A percentile compares a stretch with the other conserved stretches of the same genome.
phyloP scores from a whole-genome alignment of 495 filamentous ascomycete species.

The Neurospora intermedia region DNA sequence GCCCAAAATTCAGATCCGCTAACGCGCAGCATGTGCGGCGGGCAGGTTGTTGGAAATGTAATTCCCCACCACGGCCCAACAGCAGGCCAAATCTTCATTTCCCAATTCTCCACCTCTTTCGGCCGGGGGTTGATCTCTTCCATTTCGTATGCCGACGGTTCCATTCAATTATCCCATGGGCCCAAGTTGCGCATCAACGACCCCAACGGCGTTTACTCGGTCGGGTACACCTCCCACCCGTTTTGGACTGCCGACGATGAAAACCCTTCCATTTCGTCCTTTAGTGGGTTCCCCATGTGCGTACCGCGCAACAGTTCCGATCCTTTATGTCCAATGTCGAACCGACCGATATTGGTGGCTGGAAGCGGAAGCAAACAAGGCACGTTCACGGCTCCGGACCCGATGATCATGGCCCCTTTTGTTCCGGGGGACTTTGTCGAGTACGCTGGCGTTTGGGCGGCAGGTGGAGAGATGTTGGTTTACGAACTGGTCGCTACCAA shows the following conservation, averaged over 20 bases:
- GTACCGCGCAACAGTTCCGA: conserved; percentile 25
- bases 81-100: conserved; percentile 26
- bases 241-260: conserved; percentile 31
- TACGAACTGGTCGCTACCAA: conserved; percentile 27
- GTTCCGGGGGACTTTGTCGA: conserved; percentile 27
- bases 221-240: conserved; percentile 15
- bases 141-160: conserved; percentile 17
- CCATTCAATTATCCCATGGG: conserved; percentile 16
- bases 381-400: conserved; percentile 18
- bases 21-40: too few species aligned
- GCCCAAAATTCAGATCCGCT: too few species aligned
- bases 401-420: conserved; percentile 29
- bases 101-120: conserved; percentile 19
- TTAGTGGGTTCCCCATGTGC: conserved; percentile 35
- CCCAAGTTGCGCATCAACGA: conserved; percentile 33
- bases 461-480: conserved; percentile 12
- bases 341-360: conserved; percentile 20
- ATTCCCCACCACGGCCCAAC: conserved; percentile 17
- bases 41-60: too few species aligned
- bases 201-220: conserved; percentile 27
- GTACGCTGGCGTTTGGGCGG: conserved; percentile 20
- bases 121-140: conserved; percentile 26
- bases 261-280: conserved; percentile 28
- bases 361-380: conserved; percentile 1
- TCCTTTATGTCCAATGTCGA: conserved; percentile 17